Evolutionary conservation across 2,329 filamentous ascomycete species (phyloP), one percentile per base, ranked within the genome.

Genomic region (Podosphaera fusca): DNA sequence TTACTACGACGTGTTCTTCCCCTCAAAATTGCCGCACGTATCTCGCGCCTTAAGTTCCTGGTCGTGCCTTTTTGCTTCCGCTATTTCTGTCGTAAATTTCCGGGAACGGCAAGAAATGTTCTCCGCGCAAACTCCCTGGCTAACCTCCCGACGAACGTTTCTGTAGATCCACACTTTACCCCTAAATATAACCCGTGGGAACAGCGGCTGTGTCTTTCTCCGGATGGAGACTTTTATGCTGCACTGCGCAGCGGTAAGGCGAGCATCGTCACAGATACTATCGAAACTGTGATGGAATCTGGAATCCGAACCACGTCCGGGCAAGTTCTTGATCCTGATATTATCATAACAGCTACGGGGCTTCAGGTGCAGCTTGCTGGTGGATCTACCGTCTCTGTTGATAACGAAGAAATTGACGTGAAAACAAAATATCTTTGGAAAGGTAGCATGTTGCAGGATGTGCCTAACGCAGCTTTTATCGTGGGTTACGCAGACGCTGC

Each of bases 151-250:
- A 65, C 67, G 6, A 68, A 71, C 21, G 68, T 80, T 40, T 73
- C 78, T 2, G 67, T 75, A 46, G 75, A 82, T 57, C 74, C 77
- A 0, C 78, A 85, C 66, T 85, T 85, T 67, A 76, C 74, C 5
- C 82, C 82, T 0, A 67, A 66, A 1, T 85, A 86, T 63, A 74
- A 77, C 45, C 81, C 81, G 0, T 82, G 85, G 74, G 76, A 87
- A 57, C 86, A 94, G 67, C 78, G 87, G 0, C 70, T 92, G 6
- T 92, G 87, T 63, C 71, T 87, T 59, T 81, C 69, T 21, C 75
- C 74, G 0, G 72, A 76, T 55, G 75, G 73, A 8, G 77, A 81
- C 62, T 81, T 80, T 63, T 80, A 74, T 67, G 65, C 72, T 51
- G 70, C 74, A 0, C 61, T 80, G 2, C 70, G 70, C 55, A 66